Evolutionary conservation across 1,284 basidiomycete genomes (phyloP).

Genomic region (Sanghuangporus sanghuang): DNA sequence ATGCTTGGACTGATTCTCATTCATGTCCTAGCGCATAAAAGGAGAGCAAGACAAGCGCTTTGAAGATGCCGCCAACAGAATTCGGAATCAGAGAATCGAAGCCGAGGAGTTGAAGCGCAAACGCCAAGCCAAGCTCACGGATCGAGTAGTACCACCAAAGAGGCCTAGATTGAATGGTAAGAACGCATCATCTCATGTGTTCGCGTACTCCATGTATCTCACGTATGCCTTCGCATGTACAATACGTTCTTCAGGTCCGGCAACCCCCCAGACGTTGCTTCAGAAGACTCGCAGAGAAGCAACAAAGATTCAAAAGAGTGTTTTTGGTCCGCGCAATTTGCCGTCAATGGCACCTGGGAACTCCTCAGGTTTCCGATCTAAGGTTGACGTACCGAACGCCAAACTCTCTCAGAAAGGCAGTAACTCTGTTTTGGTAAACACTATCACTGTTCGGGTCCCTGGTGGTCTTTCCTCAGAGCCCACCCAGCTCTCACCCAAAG

Average conservation of each 20-base stretch:
- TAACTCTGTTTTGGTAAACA: slow-evolving; percentile 26
- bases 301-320: slow-evolving; percentile 55
- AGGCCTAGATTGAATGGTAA: slow-evolving; percentile 49
- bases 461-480: slow-evolving; percentile 1
- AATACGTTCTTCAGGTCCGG: slow-evolving; percentile 10
- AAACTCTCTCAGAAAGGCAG: slow-evolving; percentile 26
- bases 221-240: slow-evolving; percentile 38
- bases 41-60: slow-evolving; percentile 50
- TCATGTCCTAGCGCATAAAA: slow-evolving; percentile 34
- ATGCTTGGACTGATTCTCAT: background rate
- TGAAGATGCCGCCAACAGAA: slow-evolving; percentile 50
- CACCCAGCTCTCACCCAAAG: background rate
- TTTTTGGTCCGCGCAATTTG: slow-evolving; percentile 44
- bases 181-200: slow-evolving; percentile 22
- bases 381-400: slow-evolving; percentile 32
- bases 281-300: slow-evolving; percentile 71
- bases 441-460: slow-evolving; percentile 21
- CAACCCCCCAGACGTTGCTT: slow-evolving; percentile 62
- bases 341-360: slow-evolving; percentile 38
- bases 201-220: slow-evolving; percentile 17
- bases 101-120: slow-evolving; percentile 68
- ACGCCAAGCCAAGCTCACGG: slow-evolving; percentile 65
- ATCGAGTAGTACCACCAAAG: slow-evolving; percentile 57
- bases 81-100: slow-evolving; percentile 60
- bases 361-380: slow-evolving; percentile 38